Base-by-base conservation (phyloP, 2,329 filamentous ascomycete genomes). In the Aspergillus pseudotamarii region DNA sequence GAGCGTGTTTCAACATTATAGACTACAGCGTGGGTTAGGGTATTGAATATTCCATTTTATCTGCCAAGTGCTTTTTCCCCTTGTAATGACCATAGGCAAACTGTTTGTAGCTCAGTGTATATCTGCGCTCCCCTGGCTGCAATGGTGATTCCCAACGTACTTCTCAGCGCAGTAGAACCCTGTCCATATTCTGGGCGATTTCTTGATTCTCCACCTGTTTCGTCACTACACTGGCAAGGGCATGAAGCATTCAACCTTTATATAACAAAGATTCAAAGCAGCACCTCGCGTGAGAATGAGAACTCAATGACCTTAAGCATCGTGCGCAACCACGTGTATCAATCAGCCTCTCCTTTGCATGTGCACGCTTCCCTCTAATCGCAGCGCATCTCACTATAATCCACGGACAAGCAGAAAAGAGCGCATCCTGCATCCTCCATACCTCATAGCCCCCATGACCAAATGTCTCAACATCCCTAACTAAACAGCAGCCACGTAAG, bases 21-120 rank as follows among this genome's bases (percentile, higher is more conserved):
- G 68, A 70, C 66, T 70, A 64, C 61, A 63, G 60, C 62, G 66
- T 64, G 64, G 63, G 65, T 48, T 70, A 69, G 68, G 68, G 59
- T 64, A 68, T 65, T 57, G 26, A 61, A 57, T 55, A 38, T 38
- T 58, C 26, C 48, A 11, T 51, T 46, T 51, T 51, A n/a, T 21
- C 26, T 32, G 28, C 19, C 26, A 32, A 34, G 28, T 41, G 8
- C 4, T 26, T 50, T 30, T 3, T 19, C 3, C 2, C 14, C 6
- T 50, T 50, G 46, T 50, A 30, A 30, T 28, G 23, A 16, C 26
- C 26, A 16, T 14, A 11, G 14, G 26, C 1, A 30, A 10, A 16
- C 16, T 32, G 48, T 3, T 34, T 23, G 48, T 51, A 51, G 48
- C 30, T 10, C 48, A 19, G 26, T n/a, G 14, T 34, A 6, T 30